Evolutionary conservation across 2,329 filamentous ascomycete genomes (phyloP).

Genomic region (Cyphellophora attinorum): DNA sequence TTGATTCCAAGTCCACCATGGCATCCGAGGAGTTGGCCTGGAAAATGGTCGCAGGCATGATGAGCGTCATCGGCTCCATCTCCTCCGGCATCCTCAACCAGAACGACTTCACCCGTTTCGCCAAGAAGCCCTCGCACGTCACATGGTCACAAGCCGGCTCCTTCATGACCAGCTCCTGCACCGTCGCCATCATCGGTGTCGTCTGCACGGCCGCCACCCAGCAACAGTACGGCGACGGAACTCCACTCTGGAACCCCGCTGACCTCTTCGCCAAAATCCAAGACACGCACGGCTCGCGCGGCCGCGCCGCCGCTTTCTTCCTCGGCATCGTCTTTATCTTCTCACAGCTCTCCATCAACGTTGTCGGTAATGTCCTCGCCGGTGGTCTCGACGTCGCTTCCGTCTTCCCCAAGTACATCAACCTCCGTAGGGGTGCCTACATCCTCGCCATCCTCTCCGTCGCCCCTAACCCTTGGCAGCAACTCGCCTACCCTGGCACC

Average conservation of each 20-base stretch:
- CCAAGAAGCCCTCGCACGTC: conserved; percentile 28
- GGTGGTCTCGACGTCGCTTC: conserved; percentile 47
- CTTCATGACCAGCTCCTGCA: conserved; percentile 28
- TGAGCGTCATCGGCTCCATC: conserved; percentile 33
- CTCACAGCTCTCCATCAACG: conserved; percentile 36
- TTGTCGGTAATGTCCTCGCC: conserved; percentile 39
- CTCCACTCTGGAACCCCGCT: conserved; percentile 32
- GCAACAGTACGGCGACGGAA: conserved; percentile 25
- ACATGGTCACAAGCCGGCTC: conserved; percentile 31
- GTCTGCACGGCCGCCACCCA: conserved; percentile 25
- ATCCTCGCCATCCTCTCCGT: conserved; percentile 36
- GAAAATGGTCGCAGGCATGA: conserved; percentile 24
- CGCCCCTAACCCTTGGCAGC: conserved; percentile 42
- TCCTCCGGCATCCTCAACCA: conserved; percentile 38
- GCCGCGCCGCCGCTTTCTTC: conserved; percentile 38
- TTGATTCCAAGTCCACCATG: conserved; percentile 12
- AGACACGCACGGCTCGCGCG: conserved; percentile 22
- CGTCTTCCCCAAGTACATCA: conserved; percentile 44
- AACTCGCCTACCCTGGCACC: conserved; percentile 35
- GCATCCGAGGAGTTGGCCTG: conserved; percentile 11
- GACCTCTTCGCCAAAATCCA: conserved; percentile 25
- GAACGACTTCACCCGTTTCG: conserved; percentile 36
- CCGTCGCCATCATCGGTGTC: conserved; percentile 30
- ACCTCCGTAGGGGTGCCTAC: conserved; percentile 46
- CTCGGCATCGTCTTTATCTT: conserved; percentile 34